Evolutionary conservation across 2,329 filamentous ascomycete species (phyloP), one percentile per base, ranked within the genome.

Genomic region (Diaporthe capsici): DNA sequence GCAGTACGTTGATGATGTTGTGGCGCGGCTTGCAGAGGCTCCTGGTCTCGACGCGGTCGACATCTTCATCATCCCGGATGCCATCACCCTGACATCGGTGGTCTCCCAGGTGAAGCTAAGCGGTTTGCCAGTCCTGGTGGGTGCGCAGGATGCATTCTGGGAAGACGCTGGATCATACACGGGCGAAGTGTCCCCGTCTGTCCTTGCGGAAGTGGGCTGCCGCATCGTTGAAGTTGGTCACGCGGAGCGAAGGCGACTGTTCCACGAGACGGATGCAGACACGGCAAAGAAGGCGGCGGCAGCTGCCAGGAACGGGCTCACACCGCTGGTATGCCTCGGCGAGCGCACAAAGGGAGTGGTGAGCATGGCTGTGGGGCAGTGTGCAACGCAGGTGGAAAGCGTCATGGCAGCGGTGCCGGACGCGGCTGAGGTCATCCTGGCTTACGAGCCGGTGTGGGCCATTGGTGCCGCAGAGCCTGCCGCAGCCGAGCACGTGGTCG

Each of bases 381-480:
- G 94, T 80, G 86, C 85, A 49, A 84, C 85, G 6, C 94, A 96
- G 83, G 87, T 97, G 74, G 87, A 88, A 53, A 86, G 90, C 1
- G 91, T 94, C 3, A 82, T 97, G 71, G 85, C 85, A 1, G 89
- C 87, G 0, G 85, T 96, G 10, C 88, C 92, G 0, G 86, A 86
- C 15, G 87, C 91, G 22, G 90, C 91, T 0, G 92, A 95, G 65
- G 89, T 97, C 7, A 90, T 96, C 9, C 88, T 97, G 75, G 95
- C 95, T 0, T 97, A 97, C 81, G 95, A 97, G 86, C 95, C 95
- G 10, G 94, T 97, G 1, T 97, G 95, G 95, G 95, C 95, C 0
- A 97, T 97, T 83, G 95, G 95, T 0, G 92, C 94, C 13, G 86
- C 89, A 1, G 87, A 92, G 80, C 94, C 95, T 3, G 95, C 95